phyloP scores from a whole-genome alignment of 2,329 filamentous ascomycete genomes.

The Blastomyces silverae region DNA sequence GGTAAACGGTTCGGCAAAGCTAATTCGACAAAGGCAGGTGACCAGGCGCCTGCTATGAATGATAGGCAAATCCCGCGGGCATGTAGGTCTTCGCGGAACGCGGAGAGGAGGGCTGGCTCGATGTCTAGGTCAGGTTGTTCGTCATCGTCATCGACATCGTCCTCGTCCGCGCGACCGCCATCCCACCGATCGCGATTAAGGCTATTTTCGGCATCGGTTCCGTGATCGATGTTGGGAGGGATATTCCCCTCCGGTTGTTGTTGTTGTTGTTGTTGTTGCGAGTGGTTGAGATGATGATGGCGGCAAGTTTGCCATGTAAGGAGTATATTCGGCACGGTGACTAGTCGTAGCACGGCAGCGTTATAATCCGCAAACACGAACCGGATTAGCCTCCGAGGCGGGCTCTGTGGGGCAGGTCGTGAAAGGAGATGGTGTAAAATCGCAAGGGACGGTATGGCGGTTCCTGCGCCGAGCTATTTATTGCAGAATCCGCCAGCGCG shows the following conservation, averaged over 20 bases:
- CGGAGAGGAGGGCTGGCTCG: constrained; percentile 41
- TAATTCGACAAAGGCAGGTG: constrained; percentile 42
- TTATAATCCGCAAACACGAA: constrained; percentile 59
- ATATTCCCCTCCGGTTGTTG: background rate
- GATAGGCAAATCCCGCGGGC: constrained; percentile 44
- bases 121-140: constrained; percentile 42
- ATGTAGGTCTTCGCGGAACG: constrained; percentile 42
- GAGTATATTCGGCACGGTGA: constrained; percentile 56
- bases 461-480: constrained; percentile 54
- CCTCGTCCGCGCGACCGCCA: constrained; percentile 23
- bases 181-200: background rate
- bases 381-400: constrained; percentile 29
- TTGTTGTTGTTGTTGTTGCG: background rate
- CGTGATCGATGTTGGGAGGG: constrained; percentile 6
- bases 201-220: background rate
- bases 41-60: constrained; percentile 57
- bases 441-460: constrained; percentile 52
- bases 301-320: constrained; percentile 45
- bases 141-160: constrained; percentile 32
- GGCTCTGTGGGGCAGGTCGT: constrained; percentile 20
- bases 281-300: constrained; percentile 6
- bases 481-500: constrained; percentile 1
- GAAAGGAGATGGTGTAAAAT: constrained; percentile 48
- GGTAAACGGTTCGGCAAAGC: constrained; percentile 26
- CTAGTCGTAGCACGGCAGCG: constrained; percentile 51